A percentile compares a stretch with the other conserved stretches of the same genome.
Conservation (phyloP, 1,284 basidiomycete genomes). For the Papiliotrema terrestris region DNA sequence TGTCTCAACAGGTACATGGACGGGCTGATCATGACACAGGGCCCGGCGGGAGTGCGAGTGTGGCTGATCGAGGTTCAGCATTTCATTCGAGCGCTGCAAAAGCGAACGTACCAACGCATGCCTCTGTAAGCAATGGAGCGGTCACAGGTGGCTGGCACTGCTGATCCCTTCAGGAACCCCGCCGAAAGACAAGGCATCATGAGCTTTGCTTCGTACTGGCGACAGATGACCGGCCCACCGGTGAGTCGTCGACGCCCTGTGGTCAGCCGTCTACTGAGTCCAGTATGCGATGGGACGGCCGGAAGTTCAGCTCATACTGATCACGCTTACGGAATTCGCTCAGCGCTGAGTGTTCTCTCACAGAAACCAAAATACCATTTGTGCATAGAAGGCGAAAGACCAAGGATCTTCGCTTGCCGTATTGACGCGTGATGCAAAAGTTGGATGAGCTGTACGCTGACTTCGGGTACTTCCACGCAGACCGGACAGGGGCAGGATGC, state of each 20-base stretch:
- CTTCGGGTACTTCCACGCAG: too few species aligned
- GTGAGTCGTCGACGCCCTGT: slow-evolving; percentile 9
- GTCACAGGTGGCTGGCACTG: not conserved
- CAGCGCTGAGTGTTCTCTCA: not conserved
- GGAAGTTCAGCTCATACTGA: slow-evolving; percentile 36
- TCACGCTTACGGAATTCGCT: slow-evolving; percentile 29
- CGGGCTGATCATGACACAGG: slow-evolving; percentile 15
- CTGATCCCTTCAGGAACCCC: slow-evolving; percentile 13
- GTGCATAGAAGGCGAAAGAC: too few species aligned
- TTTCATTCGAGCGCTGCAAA: slow-evolving; percentile 23
- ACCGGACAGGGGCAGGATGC: too few species aligned
- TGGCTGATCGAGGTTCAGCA: slow-evolving; percentile 37
- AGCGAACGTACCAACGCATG: slow-evolving; percentile 23
- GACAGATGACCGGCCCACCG: slow-evolving; percentile 22
- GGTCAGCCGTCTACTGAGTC: not conserved
- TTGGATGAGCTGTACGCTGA: too few species aligned
- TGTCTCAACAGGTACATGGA: slow-evolving; percentile 32
- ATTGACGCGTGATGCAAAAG: too few species aligned
- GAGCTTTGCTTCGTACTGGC: slow-evolving; percentile 30
- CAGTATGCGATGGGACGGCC: slow-evolving; percentile 34
- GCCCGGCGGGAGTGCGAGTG: slow-evolving; percentile 19
- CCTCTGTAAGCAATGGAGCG: slow-evolving; percentile 20
- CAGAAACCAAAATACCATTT: too few species aligned
- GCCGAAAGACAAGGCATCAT: slow-evolving; percentile 22
- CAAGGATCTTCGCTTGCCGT: too few species aligned